Base-by-base conservation (phyloP, 345 rosid genomes). In the Salix exigua region DNA sequence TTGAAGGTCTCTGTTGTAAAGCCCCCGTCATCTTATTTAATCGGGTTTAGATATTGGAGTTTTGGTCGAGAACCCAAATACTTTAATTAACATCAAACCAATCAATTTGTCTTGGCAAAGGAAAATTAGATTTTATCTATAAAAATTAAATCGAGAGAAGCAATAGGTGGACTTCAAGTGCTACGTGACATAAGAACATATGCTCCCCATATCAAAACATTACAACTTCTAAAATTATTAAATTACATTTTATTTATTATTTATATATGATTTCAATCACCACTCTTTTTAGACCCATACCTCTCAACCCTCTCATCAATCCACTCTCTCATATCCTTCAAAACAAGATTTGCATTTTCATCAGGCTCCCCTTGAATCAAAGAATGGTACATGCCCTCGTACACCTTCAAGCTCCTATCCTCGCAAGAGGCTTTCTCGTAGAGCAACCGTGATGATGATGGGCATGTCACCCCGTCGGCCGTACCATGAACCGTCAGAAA, bases 251-350 rank as follows among this genome's bases (percentile, higher is more conserved):
- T 8, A 7, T 66, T n/a, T 46, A 26, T 69, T 3, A 0, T 18
- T 35, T 0, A 14, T 38, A 1, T 6, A 23, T 25, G 23, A 51
- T 12, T 40, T 11, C 16, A 60, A 19, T 42, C 73, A 25, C 30
- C 72, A n/a, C 31, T 35, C 25, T 58, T 71, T 68, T 77, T 80
- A 13, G 89, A 62, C 46, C 90, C 94, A 69, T 87, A 91, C 81
- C 86, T 89, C 75, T 79, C 84, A 16, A 88, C 97, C 76, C 96
- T 89, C 81, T 88, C 92, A 73, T 91, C 98, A 50, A 95, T 95
- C 99, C 99, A 93, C 76, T 91, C 98, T 82, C 97, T 87, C 99
- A 89, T 96, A 70, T 96, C 99, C 75, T 82, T 89, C 87, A 96
- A 77, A 18, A 93, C 97, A 37, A 89, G 78, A 62, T 83, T 68